Conservation (phyloP, 768 basidiomycete genomes). For the Russula ochroleuca region DNA sequence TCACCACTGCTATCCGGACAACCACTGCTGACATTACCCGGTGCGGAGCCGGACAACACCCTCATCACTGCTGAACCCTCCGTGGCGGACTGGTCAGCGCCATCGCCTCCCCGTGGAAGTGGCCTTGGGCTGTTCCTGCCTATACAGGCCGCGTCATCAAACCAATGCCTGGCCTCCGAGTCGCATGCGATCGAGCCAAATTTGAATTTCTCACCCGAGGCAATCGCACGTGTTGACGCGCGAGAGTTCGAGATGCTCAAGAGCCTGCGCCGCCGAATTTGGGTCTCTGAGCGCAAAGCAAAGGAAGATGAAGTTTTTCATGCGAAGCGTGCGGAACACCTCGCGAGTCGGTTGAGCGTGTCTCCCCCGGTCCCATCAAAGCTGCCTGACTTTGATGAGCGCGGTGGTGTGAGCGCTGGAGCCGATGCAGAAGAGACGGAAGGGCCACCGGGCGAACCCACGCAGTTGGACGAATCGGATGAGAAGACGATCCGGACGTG, state of each 20-base stretch:
- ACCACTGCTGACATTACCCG: conserved; percentile 39
- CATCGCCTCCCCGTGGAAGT: conserved; percentile 16
- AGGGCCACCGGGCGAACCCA: conserved; percentile 37
- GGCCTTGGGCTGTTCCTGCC: conserved; percentile 26
- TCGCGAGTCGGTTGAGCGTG: conserved; percentile 24
- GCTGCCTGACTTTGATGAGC: conserved; percentile 31
- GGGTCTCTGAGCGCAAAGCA: conserved; percentile 27
- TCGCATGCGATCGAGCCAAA: conserved; percentile 24
- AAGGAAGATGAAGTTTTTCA: conserved; percentile 23
- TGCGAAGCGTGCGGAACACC: conserved; percentile 21
- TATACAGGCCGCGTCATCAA: conserved; percentile 25
- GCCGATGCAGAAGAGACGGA: conserved; percentile 36
- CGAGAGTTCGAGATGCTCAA: conserved; percentile 24
- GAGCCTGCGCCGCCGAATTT: conserved; percentile 23
- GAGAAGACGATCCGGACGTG: conserved; percentile 32
- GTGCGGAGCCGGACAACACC: conserved; percentile 42
- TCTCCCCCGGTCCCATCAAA: conserved; percentile 24
- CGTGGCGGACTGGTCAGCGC: conserved; percentile 20
- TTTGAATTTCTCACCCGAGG: conserved; percentile 19
- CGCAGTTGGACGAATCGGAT: conserved; percentile 28
- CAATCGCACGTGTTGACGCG: conserved; percentile 13
- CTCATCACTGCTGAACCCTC: conserved; percentile 21
- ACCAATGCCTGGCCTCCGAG: conserved; percentile 9
- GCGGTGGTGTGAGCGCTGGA: conserved; percentile 30
- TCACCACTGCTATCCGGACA: conserved; percentile 12